A percentile compares a stretch with the other conserved stretches of the same genome.
These are phyloP conservation scores for Cryphonectria nitschkei DNA, from an alignment of 2,329 filamentous ascomycete species.

Conservation along the genomic window DNA sequence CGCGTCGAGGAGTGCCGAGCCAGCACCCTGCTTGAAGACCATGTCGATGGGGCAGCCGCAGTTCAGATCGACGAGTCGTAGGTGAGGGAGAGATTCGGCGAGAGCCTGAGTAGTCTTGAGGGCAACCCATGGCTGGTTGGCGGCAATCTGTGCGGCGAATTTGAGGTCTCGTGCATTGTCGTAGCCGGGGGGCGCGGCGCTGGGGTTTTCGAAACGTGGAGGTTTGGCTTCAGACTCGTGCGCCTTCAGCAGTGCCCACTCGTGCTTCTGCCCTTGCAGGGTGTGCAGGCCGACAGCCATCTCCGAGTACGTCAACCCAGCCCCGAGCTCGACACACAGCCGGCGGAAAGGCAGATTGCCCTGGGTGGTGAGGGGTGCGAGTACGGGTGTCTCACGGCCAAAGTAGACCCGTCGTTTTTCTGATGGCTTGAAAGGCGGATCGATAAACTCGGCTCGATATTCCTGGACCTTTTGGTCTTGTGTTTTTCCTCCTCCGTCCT, in stretches of 20 bases:
- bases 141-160: conserved; percentile 91
- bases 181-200: conserved; percentile 64
- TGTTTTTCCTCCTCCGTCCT: conserved; percentile 35
- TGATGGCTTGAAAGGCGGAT: conserved; percentile 84
- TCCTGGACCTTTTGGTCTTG: conserved; percentile 59
- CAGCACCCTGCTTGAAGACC: conserved; percentile 84
- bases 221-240: conserved; percentile 80
- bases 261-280: conserved; percentile 84
- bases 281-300: conserved; percentile 95
- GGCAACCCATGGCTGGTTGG: conserved; percentile 88
- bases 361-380: conserved; percentile 96
- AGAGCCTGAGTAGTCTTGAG: conserved; percentile 86
- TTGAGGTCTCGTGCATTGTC: conserved; percentile 81
- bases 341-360: conserved; percentile 94
- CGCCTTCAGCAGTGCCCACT: conserved; percentile 94
- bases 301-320: conserved; percentile 94
- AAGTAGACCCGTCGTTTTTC: conserved; percentile 96
- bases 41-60: conserved; percentile 97
- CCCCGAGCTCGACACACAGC: conserved; percentile 85
- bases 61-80: conserved; percentile 93
- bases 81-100: conserved; percentile 74
- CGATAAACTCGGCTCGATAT: conserved; percentile 77
- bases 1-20: conserved; percentile 88
- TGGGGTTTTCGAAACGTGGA: conserved; percentile 65
- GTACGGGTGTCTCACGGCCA: conserved; percentile 85